These are phyloP conservation scores for Artemisia tridentata DNA, from an alignment of 129 eudicot species.

Conservation along the genomic window DNA sequence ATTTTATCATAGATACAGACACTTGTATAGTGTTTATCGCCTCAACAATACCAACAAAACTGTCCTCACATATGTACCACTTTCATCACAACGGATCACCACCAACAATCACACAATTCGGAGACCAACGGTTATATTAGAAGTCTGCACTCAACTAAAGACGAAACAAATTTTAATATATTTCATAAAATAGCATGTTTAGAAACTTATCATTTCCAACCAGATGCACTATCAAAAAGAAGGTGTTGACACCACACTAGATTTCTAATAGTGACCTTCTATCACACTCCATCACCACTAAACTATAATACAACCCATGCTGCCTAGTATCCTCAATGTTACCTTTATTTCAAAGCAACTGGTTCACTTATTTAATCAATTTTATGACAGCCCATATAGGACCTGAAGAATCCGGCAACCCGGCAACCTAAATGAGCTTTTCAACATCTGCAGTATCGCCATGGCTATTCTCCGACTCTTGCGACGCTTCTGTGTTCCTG, in stretches of 20 bases:
- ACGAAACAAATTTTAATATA: neutral
- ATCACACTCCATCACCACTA: conserved; percentile 9
- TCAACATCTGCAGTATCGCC: conserved; percentile 13
- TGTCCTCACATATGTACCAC: too few relatives aligned
- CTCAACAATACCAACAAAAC: too few relatives aligned
- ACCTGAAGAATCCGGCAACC: conserved; percentile 2
- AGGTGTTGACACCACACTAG: neutral
- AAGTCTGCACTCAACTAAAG: conserved; percentile 11
- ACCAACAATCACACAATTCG: too few relatives aligned
- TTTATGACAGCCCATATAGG: neutral
- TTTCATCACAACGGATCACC: too few relatives aligned
- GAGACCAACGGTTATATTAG: too few relatives aligned
- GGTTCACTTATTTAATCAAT: neutral
- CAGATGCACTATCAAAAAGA: neutral
- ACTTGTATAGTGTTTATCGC: too few relatives aligned
- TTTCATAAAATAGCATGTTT: neutral
- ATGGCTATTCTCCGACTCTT: conserved; percentile 19
- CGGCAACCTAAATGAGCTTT: conserved; percentile 20
- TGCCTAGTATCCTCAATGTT: conserved; percentile 9
- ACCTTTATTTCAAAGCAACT: conserved; percentile 13
- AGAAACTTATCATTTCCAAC: conserved; percentile 4
- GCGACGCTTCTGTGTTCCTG: conserved; percentile 22
- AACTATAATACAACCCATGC: neutral
- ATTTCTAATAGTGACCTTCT: neutral
- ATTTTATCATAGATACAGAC: too few relatives aligned